Evolutionary conservation across 1,284 basidiomycete species (phyloP).

Genomic region (Vanrija pseudolonga): DNA sequence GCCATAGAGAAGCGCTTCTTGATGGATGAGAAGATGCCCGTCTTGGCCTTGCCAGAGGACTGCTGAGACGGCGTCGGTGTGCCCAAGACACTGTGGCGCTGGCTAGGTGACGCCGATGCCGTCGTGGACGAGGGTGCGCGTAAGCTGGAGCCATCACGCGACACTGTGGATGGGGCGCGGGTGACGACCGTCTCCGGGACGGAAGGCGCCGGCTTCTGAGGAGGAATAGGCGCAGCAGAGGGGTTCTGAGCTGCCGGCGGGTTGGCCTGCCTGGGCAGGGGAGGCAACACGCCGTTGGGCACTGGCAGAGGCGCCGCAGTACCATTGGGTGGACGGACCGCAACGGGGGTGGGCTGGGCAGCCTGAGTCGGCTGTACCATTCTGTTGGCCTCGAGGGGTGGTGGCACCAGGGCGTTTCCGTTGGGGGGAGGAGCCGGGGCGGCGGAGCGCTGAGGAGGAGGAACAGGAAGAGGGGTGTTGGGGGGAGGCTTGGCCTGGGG

Average conservation of each 20-base stretch:
- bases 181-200: too few species aligned
- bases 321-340: background rate
- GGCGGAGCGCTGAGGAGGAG: background rate
- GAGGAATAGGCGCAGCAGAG: too few species aligned
- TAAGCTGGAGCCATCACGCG: background rate
- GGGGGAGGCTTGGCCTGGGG: too few species aligned
- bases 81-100: background rate
- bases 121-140: background rate
- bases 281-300: too few species aligned
- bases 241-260: too few species aligned
- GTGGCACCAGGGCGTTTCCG: background rate
- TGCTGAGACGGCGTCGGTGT: background rate
- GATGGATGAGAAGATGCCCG: slow-evolving; percentile 10
- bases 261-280: too few species aligned
- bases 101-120: background rate
- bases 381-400: background rate
- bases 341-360: background rate
- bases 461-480: background rate
- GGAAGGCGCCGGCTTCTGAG: too few species aligned
- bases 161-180: background rate
- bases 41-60: slow-evolving; percentile 1
- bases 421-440: background rate
- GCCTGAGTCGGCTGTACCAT: background rate
- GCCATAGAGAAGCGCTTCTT: slow-evolving; percentile 19
- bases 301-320: background rate